Percentiles rank a stretch among this genome's conserved stretches.
Evolutionary conservation across 345 rosid genomes (phyloP).

Genomic region (Lumnitzera littorea): DNA sequence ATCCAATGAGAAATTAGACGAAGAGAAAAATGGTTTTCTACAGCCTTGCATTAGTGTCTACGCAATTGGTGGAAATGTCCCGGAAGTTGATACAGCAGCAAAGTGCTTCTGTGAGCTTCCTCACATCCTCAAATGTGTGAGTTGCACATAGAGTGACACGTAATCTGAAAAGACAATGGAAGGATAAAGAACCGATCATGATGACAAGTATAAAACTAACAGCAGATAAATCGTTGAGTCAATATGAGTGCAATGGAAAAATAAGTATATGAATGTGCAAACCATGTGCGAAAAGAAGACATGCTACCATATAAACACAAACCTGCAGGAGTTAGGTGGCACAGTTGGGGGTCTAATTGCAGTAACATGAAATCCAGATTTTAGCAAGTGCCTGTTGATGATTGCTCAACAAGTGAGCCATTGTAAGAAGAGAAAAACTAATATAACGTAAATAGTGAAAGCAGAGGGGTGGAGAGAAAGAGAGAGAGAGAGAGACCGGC

Average conservation of each 20-base stretch:
- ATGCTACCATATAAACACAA: constrained; percentile 1
- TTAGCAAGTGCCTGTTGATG: constrained; percentile 49
- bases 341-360: constrained; percentile 98
- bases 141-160: constrained; percentile 70
- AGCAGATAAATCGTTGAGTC: not conserved
- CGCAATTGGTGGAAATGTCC: constrained; percentile 22
- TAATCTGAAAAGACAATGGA: constrained; percentile 34
- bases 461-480: constrained; percentile 9
- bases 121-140: constrained; percentile 67
- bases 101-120: constrained; percentile 58
- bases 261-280: not conserved
- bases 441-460: not conserved
- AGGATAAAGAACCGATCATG: not conserved
- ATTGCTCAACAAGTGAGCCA: not conserved
- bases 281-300: not conserved
- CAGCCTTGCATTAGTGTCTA: constrained; percentile 34
- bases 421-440: not conserved
- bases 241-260: not conserved
- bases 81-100: constrained; percentile 43
- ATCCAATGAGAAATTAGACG: not conserved
- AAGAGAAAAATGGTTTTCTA: constrained; percentile 9
- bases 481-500: constrained; percentile 39
- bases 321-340: constrained; percentile 97
- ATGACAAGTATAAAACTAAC: not conserved
- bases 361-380: constrained; percentile 85